Conservation (phyloP, 2,329 filamentous ascomycete genomes). For the Trichoderma breve region DNA sequence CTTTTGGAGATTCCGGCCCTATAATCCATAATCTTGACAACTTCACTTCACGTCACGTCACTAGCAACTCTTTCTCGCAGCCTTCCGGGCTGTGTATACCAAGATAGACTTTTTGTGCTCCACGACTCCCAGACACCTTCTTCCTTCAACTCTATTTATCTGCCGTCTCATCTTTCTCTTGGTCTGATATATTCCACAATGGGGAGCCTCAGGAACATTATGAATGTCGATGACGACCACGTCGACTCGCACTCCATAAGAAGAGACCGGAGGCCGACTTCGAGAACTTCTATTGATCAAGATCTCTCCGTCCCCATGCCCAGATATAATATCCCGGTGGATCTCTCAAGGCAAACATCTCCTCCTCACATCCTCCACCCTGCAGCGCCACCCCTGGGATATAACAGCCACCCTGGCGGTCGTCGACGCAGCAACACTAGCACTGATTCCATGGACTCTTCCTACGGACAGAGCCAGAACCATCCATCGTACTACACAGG, state of each 20-base stretch:
- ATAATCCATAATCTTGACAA: constrained; percentile 32
- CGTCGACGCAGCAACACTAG: constrained; percentile 47
- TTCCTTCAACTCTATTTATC: constrained; percentile 35
- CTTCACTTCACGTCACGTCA: constrained; percentile 23
- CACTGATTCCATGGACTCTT: constrained; percentile 49
- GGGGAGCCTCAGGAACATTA: constrained; percentile 56
- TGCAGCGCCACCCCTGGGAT: constrained; percentile 29
- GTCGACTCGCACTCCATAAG: constrained; percentile 44
- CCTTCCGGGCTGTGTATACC: constrained; percentile 46
- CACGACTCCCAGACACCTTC: constrained; percentile 26
- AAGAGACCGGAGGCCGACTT: constrained; percentile 43
- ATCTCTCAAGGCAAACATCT: constrained; percentile 36
- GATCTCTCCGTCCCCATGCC: constrained; percentile 37
- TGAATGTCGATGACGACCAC: constrained; percentile 54
- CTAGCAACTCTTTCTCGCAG: constrained; percentile 34
- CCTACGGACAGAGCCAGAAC: constrained; percentile 28
- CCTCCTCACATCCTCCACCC: constrained; percentile 31
- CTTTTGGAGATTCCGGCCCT: constrained; percentile 30
- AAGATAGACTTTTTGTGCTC: constrained; percentile 40
- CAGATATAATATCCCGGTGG: constrained; percentile 41
- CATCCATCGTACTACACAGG: constrained; percentile 29
- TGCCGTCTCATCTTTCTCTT: constrained; percentile 24
- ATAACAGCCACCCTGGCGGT: constrained; percentile 28
- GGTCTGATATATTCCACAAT: constrained; percentile 39
- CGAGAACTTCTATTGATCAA: constrained; percentile 32